Evolutionary conservation across 2,329 filamentous ascomycete genomes (phyloP), one percentile per base, ranked within the genome.

Genomic region (Fusarium subglutinans): DNA sequence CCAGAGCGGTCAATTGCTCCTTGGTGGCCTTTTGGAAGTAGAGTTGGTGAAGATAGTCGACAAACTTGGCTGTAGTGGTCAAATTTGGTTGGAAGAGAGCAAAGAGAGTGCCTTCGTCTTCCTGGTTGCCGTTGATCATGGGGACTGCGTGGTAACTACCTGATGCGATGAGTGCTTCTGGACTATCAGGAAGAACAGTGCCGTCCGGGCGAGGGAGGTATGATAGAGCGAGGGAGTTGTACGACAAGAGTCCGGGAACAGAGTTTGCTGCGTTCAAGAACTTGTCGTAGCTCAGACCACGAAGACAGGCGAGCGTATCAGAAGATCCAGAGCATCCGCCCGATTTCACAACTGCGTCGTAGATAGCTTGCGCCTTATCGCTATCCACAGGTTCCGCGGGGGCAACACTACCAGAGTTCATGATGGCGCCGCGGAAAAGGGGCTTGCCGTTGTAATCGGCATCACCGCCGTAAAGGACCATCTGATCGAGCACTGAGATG

Each of bases 81-180:
- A 95, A 83, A 79, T 95, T 94, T 38, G 82, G 79, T 73, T 93
- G 92, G 80, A 92, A 91, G 40, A 95, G 84, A 10, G 90, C 86
- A 79, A 95, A 94, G 5, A 95, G 81, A 0, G 93, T 94, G 24
- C 93, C 93, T 81, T 96, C 93, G 78, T 96, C 93, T 83, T 95
- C 93, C 81, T 94, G 92, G 78, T 94, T 88, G 47, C 93, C 93
- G 44, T 93, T 87, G 73, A 88, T 87, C 82, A 86, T 84, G 41
- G 86, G 86, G 4, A 88, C 86, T 4, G 84, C 82, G 26, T 86
- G 80, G 66, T 86, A 87, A 10, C 86, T 86, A 20, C 91, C 90
- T 1, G 80, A 76, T 6, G 75, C 63, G 4, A 87, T 82, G 9
- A 93, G 83, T 0, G 86, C 62, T 1, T 95, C 92, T 0, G 92